These are phyloP conservation scores for Colletotrichum sublineola DNA, from an alignment of 2,329 filamentous ascomycete species.

Conservation along the genomic window DNA sequence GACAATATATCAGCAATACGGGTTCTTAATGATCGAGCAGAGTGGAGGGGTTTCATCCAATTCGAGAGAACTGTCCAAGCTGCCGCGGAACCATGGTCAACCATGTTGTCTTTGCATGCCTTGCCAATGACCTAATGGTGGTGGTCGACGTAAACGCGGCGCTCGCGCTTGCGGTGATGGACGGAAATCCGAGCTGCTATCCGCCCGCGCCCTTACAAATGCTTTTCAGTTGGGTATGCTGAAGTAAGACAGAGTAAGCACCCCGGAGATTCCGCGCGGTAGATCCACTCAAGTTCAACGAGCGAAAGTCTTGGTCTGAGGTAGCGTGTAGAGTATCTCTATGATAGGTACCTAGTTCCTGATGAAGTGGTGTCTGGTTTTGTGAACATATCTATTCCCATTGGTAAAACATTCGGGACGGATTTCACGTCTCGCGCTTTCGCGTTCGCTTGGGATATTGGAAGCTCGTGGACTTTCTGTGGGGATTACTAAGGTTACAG, in stretches of 20 bases:
- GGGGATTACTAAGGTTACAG: not conserved
- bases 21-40: not conserved
- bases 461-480: constrained; percentile 24
- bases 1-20: not conserved
- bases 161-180: not conserved
- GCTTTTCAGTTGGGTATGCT: too few relatives aligned
- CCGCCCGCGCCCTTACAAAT: constrained; percentile 11
- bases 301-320: not conserved
- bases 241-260: too few relatives aligned
- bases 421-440: not conserved
- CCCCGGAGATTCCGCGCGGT: not conserved
- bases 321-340: not conserved
- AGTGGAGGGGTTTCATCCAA: not conserved
- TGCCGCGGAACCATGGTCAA: not conserved
- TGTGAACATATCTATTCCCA: not conserved
- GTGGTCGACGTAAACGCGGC: not conserved
- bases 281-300: not conserved
- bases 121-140: not conserved
- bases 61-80: not conserved
- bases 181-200: constrained; percentile 9
- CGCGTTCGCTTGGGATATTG: not conserved
- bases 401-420: not conserved
- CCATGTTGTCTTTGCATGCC: not conserved
- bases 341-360: not conserved
- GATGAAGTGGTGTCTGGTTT: not conserved